Evolutionary conservation across 2,329 filamentous ascomycete genomes (phyloP), one percentile per base, ranked within the genome.

Genomic region (Cadophora luteo-olivacea): DNA sequence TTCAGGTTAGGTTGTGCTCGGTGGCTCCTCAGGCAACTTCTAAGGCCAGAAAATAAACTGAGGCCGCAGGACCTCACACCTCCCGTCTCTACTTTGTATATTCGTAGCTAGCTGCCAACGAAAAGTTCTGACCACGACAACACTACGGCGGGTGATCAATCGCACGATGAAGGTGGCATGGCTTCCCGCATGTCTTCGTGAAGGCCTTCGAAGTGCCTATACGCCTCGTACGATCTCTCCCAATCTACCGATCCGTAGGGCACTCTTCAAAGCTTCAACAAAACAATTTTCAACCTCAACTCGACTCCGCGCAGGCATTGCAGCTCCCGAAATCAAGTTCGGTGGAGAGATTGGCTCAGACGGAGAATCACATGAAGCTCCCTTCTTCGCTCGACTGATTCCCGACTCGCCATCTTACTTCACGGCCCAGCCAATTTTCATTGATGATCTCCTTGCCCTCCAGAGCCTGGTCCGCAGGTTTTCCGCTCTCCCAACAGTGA

Each of bases 401-500:
- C 96, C 96, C 24, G 86, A 86, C 32, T 97, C 94, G 45, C 90
- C 93, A 2, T 96, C 95, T n/a, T 99, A 99, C 82, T 99, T 98
- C 83, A 94, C 93, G 64, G 91, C 91, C 64, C 91, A 91, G 70
- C 92, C 94, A 1, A 85, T 86, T 65, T 97, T 97, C 84, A 96
- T 91, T 81, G 96, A 99, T 81, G 87, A 92, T 76, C 88, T 92
- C 74, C 86, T 98, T 73, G 82, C 84, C 57, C 85, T 99, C 60
- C 88, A 93, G 75, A 84, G 86, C 12, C 85, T 98, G 29, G 82
- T 92, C 67, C 88, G 88, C 64, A 90, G 89, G 80, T 91, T 96
- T 78, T 85, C 88, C 67, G 84, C 89, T 32, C 86, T 98, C 16
- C 96, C 96, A 7, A 86, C 84, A 3, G 82, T 94, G 12, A 80